Conservation (phyloP, 2,329 filamentous ascomycete species). For the Aspergillus uvarum region DNA sequence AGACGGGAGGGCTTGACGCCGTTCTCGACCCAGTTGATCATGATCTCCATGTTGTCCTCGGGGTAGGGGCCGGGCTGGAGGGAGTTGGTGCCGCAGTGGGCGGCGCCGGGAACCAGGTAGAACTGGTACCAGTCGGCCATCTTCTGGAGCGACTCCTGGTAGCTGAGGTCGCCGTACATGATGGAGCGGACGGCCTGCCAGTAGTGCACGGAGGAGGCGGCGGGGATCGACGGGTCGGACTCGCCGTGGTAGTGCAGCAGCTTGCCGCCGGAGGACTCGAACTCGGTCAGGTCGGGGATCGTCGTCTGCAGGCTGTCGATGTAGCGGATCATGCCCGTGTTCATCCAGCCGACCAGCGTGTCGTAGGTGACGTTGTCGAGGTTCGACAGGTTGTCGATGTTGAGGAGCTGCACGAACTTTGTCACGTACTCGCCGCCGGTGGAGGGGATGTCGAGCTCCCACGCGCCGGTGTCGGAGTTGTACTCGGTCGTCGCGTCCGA, state of each 20-base stretch:
- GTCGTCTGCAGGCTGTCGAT: constrained; percentile 55
- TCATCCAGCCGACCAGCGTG: constrained; percentile 57
- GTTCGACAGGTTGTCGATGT: constrained; percentile 41
- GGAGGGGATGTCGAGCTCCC: constrained; percentile 32
- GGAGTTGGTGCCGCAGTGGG: constrained; percentile 51
- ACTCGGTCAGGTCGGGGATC: constrained; percentile 53
- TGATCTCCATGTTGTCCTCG: constrained; percentile 46
- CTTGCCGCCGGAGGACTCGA: constrained; percentile 54
- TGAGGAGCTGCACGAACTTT: constrained; percentile 30
- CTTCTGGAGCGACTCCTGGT: constrained; percentile 41
- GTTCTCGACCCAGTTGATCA: constrained; percentile 57
- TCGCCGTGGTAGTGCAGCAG: constrained; percentile 61
- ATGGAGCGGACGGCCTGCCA: constrained; percentile 53
- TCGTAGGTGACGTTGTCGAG: constrained; percentile 56
- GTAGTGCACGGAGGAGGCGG: constrained; percentile 57
- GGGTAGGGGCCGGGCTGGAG: constrained; percentile 49
- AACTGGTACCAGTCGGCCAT: constrained; percentile 57
- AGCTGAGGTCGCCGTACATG: constrained; percentile 49
- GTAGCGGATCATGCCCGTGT: constrained; percentile 50
- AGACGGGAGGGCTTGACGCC: constrained; percentile 47
- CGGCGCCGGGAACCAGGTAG: constrained; percentile 56
- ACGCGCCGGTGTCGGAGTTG: constrained; percentile 29
- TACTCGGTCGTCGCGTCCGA: constrained; percentile 27
- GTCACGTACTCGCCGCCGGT: constrained; percentile 42
- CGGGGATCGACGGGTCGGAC: constrained; percentile 53